Conservation (phyloP, 805 yeast genomes). For the Teunomyces stri region DNA sequence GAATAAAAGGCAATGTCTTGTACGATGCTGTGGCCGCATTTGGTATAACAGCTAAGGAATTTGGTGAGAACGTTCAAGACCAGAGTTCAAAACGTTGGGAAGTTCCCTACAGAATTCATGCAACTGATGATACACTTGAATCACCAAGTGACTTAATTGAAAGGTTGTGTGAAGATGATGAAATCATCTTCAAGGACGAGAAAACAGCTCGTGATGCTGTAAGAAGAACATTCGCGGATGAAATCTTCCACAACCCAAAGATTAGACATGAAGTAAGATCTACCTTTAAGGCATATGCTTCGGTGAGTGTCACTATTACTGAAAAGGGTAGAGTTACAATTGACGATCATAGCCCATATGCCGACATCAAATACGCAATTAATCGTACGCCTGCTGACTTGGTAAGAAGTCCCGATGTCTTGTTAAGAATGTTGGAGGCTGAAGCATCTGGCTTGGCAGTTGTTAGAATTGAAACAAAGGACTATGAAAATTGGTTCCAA, state of each 20-base stretch:
- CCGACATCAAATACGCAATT: conserved; percentile 87
- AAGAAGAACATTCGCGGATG: conserved; percentile 72
- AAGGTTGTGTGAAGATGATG: conserved; percentile 42
- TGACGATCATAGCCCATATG: conserved; percentile 75
- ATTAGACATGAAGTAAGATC: conserved; percentile 68
- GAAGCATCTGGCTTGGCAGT: conserved; percentile 73
- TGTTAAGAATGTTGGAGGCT: conserved; percentile 88
- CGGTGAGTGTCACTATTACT: conserved; percentile 71
- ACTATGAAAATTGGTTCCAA: conserved; percentile 40
- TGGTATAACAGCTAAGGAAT: conserved; percentile 76
- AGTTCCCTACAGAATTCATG: conserved; percentile 57
- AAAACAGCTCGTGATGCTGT: conserved; percentile 70
- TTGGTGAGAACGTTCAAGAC: conserved; percentile 75
- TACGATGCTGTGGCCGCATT: conserved; percentile 64
- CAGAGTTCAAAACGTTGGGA: conserved; percentile 50
- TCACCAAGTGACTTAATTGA: conserved; percentile 62
- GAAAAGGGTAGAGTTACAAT: conserved; percentile 71
- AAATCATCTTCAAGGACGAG: conserved; percentile 52
- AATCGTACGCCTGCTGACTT: conserved; percentile 79
- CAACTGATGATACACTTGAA: conserved; percentile 64
- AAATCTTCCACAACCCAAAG: conserved; percentile 75
- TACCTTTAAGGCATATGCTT: conserved; percentile 61
- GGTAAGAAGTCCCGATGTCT: conserved; percentile 71
- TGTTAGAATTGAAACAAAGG: conserved; percentile 57
- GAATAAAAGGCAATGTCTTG: conserved; percentile 61